These are phyloP conservation scores for Aspergillus luchuensis DNA, from an alignment of 2,329 filamentous ascomycete genomes.

Conservation along the genomic window DNA sequence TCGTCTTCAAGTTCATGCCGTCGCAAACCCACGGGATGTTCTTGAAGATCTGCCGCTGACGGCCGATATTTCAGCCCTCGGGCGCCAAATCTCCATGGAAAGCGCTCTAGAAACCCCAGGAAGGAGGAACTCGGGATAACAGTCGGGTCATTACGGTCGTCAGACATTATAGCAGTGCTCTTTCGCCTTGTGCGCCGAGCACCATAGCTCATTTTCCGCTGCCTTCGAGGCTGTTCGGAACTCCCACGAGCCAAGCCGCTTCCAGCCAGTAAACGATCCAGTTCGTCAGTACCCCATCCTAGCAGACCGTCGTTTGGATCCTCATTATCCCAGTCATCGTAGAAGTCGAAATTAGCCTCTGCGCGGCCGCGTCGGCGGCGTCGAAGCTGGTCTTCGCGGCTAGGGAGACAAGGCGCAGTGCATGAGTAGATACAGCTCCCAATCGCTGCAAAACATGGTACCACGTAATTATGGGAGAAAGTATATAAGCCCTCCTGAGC, in stretches of 20 bases:
- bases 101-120: conserved; percentile 77
- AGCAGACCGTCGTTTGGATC: conserved; percentile 62
- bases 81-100: conserved; percentile 83
- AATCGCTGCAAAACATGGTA: conserved; percentile 73
- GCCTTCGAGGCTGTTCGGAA: conserved; percentile 68
- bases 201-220: conserved; percentile 88
- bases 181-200: conserved; percentile 64
- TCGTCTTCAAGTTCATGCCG: conserved; percentile 60
- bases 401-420: conserved; percentile 69
- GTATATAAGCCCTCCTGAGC: conserved; percentile 90
- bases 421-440: conserved; percentile 66
- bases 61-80: conserved; percentile 82
- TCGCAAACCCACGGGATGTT: conserved; percentile 68
- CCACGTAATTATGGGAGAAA: conserved; percentile 82
- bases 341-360: conserved; percentile 92
- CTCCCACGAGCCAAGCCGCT: conserved; percentile 49
- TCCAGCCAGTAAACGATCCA: conserved; percentile 78
- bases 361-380: conserved; percentile 68
- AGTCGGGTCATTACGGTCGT: conserved; percentile 68
- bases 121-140: conserved; percentile 87
- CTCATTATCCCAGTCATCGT: conserved; percentile 89
- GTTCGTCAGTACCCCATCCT: conserved; percentile 80
- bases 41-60: conserved; percentile 85
- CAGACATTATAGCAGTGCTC: conserved; percentile 55
- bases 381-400: conserved; percentile 71